Base-by-base conservation (phyloP, 169 alveolate species). In the Amoebophrya sp. region DNA sequence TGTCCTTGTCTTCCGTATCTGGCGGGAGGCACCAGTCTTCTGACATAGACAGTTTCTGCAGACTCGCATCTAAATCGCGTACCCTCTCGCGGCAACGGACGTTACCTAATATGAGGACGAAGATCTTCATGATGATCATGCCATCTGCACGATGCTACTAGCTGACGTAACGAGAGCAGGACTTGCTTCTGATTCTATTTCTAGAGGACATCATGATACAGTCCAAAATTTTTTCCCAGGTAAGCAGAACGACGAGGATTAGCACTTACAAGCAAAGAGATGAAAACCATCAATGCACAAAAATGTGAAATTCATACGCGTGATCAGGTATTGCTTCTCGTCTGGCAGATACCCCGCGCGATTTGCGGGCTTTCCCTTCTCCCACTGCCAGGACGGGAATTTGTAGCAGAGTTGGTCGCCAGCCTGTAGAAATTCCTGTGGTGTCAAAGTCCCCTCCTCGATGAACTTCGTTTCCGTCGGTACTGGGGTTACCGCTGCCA, bases 391-490 rank as follows among this genome's bases (percentile, higher is more conserved):
- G 10, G 93, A 88, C 10, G 93, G 93, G 83, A 92, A 92, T 35
- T 92, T 92, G 93, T 88, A 92, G 77, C 90, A 55, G 35, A 92
- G 66, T 90, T 91, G 93, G 32, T 91, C 93, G 39, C 93, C 93
- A 40, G 93, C 93, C 40, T 77, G 88, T 40, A 91, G 88, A 38
- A 91, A 91, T 90, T 91, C 93, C 41, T 32, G 53, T 40, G 66
- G 66, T 47, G 66, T 47, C 66, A 47, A 47, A 18, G 66, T 47
- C 7, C 98, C 98, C 90, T 96, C 93, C 83, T 94, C 95, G 7
- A 95, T 91, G 94, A 97, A 97, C 90, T 94, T 95, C 47, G 97
- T 93, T n/a, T 96, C 97, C 66, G 94, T 95, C 33, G 97, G 96
- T 0, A 94, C 93, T 0, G 94, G 89, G 23, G 95, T 90, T 29